phyloP scores from a whole-genome alignment of 352 stramenopile genomes.

The Phytopythium helicoides region DNA sequence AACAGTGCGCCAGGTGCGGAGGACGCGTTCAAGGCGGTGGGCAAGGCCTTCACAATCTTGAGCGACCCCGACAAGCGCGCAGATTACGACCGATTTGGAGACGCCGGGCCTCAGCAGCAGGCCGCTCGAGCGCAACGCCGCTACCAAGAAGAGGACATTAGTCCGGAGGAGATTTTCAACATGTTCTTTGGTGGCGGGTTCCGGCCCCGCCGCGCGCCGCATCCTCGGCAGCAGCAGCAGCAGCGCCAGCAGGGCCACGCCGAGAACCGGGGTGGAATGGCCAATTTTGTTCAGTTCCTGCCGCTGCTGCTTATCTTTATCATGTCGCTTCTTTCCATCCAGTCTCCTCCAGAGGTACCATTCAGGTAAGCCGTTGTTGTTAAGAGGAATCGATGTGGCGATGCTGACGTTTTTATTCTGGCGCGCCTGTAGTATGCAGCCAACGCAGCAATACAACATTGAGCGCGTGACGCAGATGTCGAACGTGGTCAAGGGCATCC shows the following conservation, averaged over 20 bases:
- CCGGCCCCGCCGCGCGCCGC: conserved; percentile 48
- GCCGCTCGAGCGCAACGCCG: conserved; percentile 33
- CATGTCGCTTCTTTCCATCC: conserved; percentile 79
- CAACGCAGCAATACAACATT: conserved; percentile 73
- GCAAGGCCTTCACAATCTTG: conserved; percentile 92
- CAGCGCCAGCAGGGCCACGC: conserved; percentile 46
- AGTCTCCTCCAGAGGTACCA: conserved; percentile 60
- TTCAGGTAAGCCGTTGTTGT: conserved; percentile 45
- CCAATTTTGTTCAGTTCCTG: conserved; percentile 77
- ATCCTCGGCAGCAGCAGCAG: conserved; percentile 25
- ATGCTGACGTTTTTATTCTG: neutral
- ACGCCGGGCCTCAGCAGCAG: conserved; percentile 43
- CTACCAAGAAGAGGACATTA: conserved; percentile 84
- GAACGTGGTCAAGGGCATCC: conserved; percentile 82
- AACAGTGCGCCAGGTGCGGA: conserved; percentile 96
- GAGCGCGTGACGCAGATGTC: conserved; percentile 75
- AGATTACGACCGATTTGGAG: conserved; percentile 84
- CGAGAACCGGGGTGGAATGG: conserved; percentile 36
- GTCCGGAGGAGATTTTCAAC: conserved; percentile 91
- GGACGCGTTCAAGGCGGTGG: conserved; percentile 97
- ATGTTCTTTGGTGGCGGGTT: conserved; percentile 90
- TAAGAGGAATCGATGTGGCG: neutral
- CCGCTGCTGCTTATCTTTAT: conserved; percentile 85
- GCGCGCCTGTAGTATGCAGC: conserved; percentile 48
- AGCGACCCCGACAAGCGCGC: conserved; percentile 88